These are phyloP conservation scores for Coemansia sp. DNA, from an alignment of 192 early-diverging fungal species.

Conservation along the genomic window DNA sequence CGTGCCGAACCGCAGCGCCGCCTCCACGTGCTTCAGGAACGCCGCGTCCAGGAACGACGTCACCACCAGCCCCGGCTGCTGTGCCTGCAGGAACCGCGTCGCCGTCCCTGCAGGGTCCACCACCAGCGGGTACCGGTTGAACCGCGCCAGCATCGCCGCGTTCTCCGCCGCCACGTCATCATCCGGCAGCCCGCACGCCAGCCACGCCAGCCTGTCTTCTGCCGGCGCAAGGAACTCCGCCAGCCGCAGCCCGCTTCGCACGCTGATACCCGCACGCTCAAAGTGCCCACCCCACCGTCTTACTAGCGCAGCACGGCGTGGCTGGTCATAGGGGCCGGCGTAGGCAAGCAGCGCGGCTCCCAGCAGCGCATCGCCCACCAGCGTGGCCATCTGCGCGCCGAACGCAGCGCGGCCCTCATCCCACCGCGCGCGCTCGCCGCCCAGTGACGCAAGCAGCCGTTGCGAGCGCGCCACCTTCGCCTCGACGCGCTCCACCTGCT, in stretches of 20 bases:
- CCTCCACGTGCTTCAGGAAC: slow-evolving; percentile 96
- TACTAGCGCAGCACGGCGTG: slow-evolving; percentile 81
- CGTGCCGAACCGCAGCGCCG: slow-evolving; percentile 97
- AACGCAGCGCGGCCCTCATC: slow-evolving; percentile 85
- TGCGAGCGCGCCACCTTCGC: slow-evolving; percentile 90
- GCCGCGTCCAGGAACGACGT: slow-evolving; percentile 98
- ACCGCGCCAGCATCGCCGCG: slow-evolving; percentile 93
- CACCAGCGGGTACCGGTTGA: slow-evolving; percentile 94
- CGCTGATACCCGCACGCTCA: slow-evolving; percentile 39
- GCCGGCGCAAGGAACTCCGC: slow-evolving; percentile 89
- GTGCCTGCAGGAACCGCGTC: slow-evolving; percentile 71
- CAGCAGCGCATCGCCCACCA: slow-evolving; percentile 95
- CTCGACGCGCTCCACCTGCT: slow-evolving; percentile 92
- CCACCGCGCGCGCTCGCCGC: slow-evolving; percentile 94
- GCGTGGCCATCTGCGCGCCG: slow-evolving; percentile 94
- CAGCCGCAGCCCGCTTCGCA: slow-evolving; percentile 76
- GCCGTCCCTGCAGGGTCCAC: slow-evolving; percentile 98
- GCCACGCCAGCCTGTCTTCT: slow-evolving; percentile 92
- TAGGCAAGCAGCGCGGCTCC: slow-evolving; percentile 95
- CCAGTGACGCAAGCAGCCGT: slow-evolving; percentile 81
- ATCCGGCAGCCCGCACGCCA: slow-evolving; percentile 78
- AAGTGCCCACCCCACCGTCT: slow-evolving; percentile 75
- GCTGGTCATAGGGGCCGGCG: slow-evolving; percentile 97
- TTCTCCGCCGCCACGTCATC: slow-evolving; percentile 93
- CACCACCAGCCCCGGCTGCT: slow-evolving; percentile 62